A percentile compares a stretch with the other conserved stretches of the same genome.
These are phyloP conservation scores for Clarireedia homoeocarpa DNA, from an alignment of 2,329 filamentous ascomycete genomes.

Conservation along the genomic window DNA sequence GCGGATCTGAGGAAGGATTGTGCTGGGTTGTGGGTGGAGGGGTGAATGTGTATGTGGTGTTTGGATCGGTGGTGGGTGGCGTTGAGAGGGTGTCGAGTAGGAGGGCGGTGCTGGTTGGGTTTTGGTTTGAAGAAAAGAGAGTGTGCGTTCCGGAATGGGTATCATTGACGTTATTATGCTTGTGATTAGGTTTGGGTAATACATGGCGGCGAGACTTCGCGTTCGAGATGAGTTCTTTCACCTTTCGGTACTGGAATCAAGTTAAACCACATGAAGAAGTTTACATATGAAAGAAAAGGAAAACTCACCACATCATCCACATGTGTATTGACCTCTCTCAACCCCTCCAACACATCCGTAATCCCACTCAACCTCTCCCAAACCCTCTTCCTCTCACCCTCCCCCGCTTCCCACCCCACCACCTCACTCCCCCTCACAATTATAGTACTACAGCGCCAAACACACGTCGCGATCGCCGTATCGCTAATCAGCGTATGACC, in stretches of 20 bases:
- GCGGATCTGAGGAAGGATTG: too few species aligned
- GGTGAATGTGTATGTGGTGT: not conserved
- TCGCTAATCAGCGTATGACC: slow-evolving; percentile 6
- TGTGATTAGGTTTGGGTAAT: too few species aligned
- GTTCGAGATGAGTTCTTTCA: not conserved
- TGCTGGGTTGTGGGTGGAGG: not conserved
- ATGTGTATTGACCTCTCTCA: slow-evolving; percentile 4
- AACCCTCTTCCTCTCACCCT: not conserved
- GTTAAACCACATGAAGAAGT: not conserved
- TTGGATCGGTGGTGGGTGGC: not conserved
- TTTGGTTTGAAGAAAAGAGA: too few species aligned
- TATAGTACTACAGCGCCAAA: slow-evolving; percentile 6
- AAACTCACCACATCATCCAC: slow-evolving; percentile 6
- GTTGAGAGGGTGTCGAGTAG: not conserved
- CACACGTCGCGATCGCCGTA: slow-evolving; percentile 2
- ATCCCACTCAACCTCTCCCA: not conserved
- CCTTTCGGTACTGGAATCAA: not conserved
- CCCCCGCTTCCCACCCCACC: not conserved
- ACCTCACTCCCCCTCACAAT: slow-evolving; percentile 2
- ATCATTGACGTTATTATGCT: too few species aligned
- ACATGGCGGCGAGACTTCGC: too few species aligned
- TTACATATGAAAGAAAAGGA: not conserved
- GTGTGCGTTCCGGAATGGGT: too few species aligned
- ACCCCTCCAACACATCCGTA: not conserved
- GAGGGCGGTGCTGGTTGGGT: not conserved